Conservation (phyloP, 768 basidiomycete species). For the Phylloporus sp. region DNA sequence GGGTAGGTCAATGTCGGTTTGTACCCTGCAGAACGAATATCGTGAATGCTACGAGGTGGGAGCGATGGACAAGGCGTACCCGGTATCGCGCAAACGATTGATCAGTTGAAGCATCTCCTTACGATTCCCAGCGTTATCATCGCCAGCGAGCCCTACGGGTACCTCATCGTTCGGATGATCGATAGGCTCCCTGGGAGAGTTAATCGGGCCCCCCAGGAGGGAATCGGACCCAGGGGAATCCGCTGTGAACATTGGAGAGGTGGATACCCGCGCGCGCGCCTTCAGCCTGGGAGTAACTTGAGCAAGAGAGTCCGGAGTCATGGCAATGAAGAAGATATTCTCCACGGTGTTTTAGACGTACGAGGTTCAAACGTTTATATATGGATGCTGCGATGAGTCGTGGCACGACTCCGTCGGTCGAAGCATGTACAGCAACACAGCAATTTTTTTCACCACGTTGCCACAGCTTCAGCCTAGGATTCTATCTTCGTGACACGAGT, state of each 20-base stretch:
- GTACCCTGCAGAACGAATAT: constrained; percentile 40
- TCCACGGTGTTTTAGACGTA: too few species aligned
- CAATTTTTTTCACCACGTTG: background rate
- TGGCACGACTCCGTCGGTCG: background rate
- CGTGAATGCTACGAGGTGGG: background rate
- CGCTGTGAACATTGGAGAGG: background rate
- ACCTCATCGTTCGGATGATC: background rate
- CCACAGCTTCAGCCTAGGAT: too few species aligned
- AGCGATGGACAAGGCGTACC: constrained; percentile 34
- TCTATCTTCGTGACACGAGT: background rate
- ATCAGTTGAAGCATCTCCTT: constrained; percentile 55
- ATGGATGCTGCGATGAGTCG: background rate
- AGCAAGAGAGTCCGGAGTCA: background rate
- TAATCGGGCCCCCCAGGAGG: too few species aligned
- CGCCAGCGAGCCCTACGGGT: constrained; percentile 52
- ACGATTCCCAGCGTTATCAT: constrained; percentile 38
- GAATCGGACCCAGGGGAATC: constrained; percentile 1
- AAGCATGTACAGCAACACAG: background rate
- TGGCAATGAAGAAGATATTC: too few species aligned
- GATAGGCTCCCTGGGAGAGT: too few species aligned
- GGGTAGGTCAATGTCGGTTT: constrained; percentile 67
- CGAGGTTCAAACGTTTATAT: too few species aligned
- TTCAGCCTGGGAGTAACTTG: background rate
- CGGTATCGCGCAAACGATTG: constrained; percentile 58
- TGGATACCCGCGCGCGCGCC: background rate